Evolutionary conservation across 768 basidiomycete species (phyloP), one percentile per base, ranked within the genome.

Genomic region (Mycena amicta): DNA sequence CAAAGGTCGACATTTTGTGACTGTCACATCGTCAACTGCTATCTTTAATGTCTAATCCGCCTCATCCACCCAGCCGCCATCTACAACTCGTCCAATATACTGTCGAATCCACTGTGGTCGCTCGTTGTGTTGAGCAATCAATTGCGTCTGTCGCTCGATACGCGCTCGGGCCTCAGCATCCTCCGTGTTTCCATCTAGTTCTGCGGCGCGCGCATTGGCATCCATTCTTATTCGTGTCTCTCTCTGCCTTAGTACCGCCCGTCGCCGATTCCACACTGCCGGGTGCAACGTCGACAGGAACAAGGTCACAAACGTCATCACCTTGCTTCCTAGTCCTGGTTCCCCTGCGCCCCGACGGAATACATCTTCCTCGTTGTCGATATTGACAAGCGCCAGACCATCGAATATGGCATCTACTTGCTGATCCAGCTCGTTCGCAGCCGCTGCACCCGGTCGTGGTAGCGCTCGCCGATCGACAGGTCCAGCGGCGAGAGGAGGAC

Each of bases 171-270:
- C 54, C 63, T 65, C 72, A 27, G 60, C 67, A 53, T 68, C 67
- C 33, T 60, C 55, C 39, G 56, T 70, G 56, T 66, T 68, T 49
- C 70, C 72, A 62, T 68, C 71, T 20, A 67, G 66, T 51, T 71
- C 60, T 33, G 66, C 63, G 53, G 76, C 73, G 25, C 77, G 72
- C 53, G 74, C 71, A 60, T 81, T 82, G 58, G 83, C 83, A 70
- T 91, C 89, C 28, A 85, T 87, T 61, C 88, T 78, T 31, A 92
- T 68, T 43, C 80, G 78, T 6, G 87, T 85, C 74, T 92, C 90
- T 52, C 90, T 73, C 57, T 76, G 77, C 63, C 83, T 75, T 65
- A 92, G 78, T 15, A 78, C 80, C 22, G 68, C 72, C 50, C 89
- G 75, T 65, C 90, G 77, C 59, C 84, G 80, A 66, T 90, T 85